phyloP scores from a whole-genome alignment of 2,329 filamentous ascomycete species.

The Dryadomyces quercus-mongolicae region DNA sequence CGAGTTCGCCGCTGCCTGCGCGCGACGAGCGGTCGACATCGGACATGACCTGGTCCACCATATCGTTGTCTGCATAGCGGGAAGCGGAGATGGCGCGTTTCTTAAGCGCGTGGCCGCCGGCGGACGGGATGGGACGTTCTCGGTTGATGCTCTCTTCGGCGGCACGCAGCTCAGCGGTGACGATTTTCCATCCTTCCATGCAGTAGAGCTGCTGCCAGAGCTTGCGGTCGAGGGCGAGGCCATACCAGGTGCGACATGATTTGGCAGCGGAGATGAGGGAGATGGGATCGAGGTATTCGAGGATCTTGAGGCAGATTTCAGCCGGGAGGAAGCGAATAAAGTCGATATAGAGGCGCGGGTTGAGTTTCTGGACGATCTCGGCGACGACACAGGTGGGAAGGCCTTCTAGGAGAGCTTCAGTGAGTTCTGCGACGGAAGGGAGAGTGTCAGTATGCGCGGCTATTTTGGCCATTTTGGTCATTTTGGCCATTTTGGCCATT shows the following conservation, averaged over 20 bases:
- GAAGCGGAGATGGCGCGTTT: slow-evolving; percentile 37
- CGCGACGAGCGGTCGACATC: slow-evolving; percentile 19
- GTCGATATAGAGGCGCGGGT: slow-evolving; percentile 82
- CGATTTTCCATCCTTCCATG: slow-evolving; percentile 73
- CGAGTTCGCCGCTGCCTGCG: slow-evolving; percentile 15
- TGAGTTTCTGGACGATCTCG: slow-evolving; percentile 67
- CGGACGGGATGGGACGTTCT: slow-evolving; percentile 27
- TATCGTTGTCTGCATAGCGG: slow-evolving; percentile 7
- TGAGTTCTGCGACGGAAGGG: slow-evolving; percentile 48
- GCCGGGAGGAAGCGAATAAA: slow-evolving; percentile 76
- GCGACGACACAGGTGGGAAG: slow-evolving; percentile 71
- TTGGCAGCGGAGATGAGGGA: slow-evolving; percentile 70
- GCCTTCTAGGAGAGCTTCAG: slow-evolving; percentile 64
- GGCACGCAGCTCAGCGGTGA: slow-evolving; percentile 49
- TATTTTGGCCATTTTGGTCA: too few species aligned
- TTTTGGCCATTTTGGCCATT: too few species aligned
- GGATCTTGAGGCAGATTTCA: slow-evolving; percentile 82
- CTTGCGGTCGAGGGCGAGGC: slow-evolving; percentile 67
- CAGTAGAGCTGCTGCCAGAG: slow-evolving; percentile 79
- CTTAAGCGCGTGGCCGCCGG: slow-evolving; percentile 41
- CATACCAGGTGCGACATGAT: slow-evolving; percentile 72
- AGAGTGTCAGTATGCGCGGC: not conserved
- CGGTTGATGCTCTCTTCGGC: slow-evolving; percentile 52
- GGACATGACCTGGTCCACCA: slow-evolving; percentile 24
- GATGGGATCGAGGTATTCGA: slow-evolving; percentile 71